Percentiles rank a stretch among this genome's conserved stretches.
Conservation (phyloP, 1,284 basidiomycete species). For the Heliocybe sulcata region DNA sequence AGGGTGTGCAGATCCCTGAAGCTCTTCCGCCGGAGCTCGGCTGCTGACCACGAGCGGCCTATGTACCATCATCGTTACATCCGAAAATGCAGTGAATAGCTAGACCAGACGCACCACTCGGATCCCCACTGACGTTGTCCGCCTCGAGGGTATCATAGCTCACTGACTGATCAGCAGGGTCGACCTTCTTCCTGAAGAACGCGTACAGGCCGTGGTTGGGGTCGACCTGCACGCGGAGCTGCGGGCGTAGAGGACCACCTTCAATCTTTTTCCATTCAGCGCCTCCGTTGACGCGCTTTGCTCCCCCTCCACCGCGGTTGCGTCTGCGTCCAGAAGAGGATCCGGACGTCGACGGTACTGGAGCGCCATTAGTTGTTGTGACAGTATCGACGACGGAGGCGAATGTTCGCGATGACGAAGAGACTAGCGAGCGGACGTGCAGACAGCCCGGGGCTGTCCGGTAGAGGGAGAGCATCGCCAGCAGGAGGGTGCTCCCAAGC, state of each 20-base stretch:
- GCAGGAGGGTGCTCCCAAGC: neutral
- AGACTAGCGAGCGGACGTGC: neutral
- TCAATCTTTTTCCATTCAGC: neutral
- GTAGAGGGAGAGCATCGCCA: neutral
- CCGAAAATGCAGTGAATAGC: neutral
- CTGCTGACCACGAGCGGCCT: slow-evolving; percentile 84
- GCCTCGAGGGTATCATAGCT: slow-evolving; percentile 37
- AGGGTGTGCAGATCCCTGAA: slow-evolving; percentile 90
- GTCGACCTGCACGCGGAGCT: slow-evolving; percentile 34
- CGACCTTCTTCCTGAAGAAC: slow-evolving; percentile 58
- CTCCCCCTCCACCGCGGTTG: neutral
- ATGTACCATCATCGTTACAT: slow-evolving; percentile 20
- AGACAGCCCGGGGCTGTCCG: neutral
- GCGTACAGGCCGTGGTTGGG: slow-evolving; percentile 66
- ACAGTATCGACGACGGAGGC: neutral
- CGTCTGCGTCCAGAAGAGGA: neutral
- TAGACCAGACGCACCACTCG: slow-evolving; percentile 14
- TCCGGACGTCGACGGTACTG: no score
- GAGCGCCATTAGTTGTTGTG: neutral
- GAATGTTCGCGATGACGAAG: neutral
- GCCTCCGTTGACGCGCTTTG: neutral
- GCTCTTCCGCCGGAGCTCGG: slow-evolving; percentile 82
- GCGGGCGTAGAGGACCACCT: slow-evolving; percentile 30
- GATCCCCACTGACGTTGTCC: slow-evolving; percentile 25
- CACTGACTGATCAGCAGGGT: slow-evolving; percentile 26